Evolutionary conservation across 2,329 filamentous ascomycete species (phyloP), one percentile per base, ranked within the genome.

Genomic region (Alternaria tenuissima): DNA sequence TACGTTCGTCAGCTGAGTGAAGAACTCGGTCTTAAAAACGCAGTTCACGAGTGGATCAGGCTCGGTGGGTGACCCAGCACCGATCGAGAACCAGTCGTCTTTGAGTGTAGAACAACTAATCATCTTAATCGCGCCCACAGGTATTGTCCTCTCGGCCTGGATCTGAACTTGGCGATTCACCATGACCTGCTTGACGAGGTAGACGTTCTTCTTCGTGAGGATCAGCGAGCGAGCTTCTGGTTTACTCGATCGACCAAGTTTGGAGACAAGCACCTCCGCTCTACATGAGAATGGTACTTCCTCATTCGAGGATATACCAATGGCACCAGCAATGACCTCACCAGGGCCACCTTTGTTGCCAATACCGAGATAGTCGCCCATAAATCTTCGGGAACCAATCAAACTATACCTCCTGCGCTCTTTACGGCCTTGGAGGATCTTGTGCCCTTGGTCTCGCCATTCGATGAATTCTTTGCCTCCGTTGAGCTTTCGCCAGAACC

Each of bases 51-150:
- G 84, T n/a, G 95, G 93, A 78, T 99, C 95, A 0, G 95, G 86
- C 76, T 98, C 94, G 75, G 96, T 93, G 8, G 90, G 89, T 32
- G 94, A 94, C n/a, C 92, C 93, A 44, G 96, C 86, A 3, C 94
- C 92, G 36, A 99, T 84, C 1, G 94, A 93, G 79, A 99, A 97
- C 95, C 95, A 99, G 79, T 99, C 95, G 71, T 99, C 95, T 65
- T 92, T 92, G 62, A 91, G 82, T 16, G 87, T 92, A 3, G 94
- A 97, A 5, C 87, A 84, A 71, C 92, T 88, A 67, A 99, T 84
- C 73, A 90, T 95, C 79, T 96, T 96, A 83, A 99, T 94, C 9
- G 93, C 88, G 3, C 93, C 92, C 18, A 98, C 81, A 0, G 93
- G 89, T 62, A 98, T 88, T 0, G 91, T 89, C 54, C 91, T 88